Conservation (phyloP, 202 grass and related monocot species). For the Eragrostis tef region DNA sequence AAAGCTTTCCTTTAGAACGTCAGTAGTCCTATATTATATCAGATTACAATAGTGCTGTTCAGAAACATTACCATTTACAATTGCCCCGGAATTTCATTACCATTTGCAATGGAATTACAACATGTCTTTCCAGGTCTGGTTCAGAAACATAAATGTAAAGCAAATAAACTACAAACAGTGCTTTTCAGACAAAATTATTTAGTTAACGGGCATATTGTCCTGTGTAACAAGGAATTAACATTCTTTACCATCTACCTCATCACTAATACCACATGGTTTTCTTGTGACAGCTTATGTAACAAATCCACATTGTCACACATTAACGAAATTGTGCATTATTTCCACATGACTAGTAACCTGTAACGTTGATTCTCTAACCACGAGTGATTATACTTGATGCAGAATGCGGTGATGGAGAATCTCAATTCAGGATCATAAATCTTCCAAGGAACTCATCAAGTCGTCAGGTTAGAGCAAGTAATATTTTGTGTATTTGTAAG, state of each 20-base stretch:
- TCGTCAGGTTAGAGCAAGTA: slow-evolving; percentile 53
- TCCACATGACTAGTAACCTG: not conserved
- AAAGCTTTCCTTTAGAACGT: no score
- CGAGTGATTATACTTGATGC: slow-evolving; percentile 32
- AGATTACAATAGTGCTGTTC: no score
- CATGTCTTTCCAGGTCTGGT: no score
- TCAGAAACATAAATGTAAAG: no score
- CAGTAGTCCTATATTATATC: not conserved
- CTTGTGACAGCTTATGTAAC: not conserved
- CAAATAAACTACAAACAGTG: no score
- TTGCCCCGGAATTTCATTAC: no score
- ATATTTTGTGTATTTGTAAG: not conserved
- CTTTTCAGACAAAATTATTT: not conserved
- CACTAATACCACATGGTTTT: not conserved
- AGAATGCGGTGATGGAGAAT: slow-evolving; percentile 81
- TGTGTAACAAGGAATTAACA: slow-evolving; percentile 5
- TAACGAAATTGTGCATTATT: not conserved
- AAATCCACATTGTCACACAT: not conserved
- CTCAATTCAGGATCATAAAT: slow-evolving; percentile 64
- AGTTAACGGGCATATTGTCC: not conserved
- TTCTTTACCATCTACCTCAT: slow-evolving; percentile 1
- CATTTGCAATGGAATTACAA: no score
- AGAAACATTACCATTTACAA: no score
- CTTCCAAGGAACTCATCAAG: slow-evolving; percentile 60
- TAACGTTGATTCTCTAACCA: slow-evolving; percentile 6